Conservation (phyloP, 164 flowering plant genomes). For the Annona cherimola region DNA sequence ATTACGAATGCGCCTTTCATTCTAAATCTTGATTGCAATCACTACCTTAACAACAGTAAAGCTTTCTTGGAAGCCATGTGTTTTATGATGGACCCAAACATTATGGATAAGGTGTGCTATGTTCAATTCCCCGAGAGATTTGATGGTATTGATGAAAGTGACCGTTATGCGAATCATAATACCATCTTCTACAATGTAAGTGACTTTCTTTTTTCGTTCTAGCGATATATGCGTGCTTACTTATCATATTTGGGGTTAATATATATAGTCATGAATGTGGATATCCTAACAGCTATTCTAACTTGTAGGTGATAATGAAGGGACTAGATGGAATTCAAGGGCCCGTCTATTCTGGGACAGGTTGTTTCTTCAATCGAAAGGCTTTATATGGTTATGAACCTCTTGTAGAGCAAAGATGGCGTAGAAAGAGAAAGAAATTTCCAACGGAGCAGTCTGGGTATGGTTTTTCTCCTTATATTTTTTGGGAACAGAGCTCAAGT, state of each 20-base stretch:
- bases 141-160: slow-evolving; percentile 17
- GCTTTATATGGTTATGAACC: slow-evolving; percentile 38
- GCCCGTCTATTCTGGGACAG: slow-evolving; percentile 31
- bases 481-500: slow-evolving; percentile 16
- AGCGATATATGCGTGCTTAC: not conserved
- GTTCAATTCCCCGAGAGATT: slow-evolving; percentile 24
- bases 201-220: not conserved
- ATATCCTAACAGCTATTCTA: not conserved
- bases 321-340: slow-evolving; percentile 44
- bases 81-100: slow-evolving; percentile 19
- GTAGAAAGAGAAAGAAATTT: not conserved
- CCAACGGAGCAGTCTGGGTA: not conserved
- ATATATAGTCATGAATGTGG: not conserved
- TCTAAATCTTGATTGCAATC: slow-evolving; percentile 19
- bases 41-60: slow-evolving; percentile 20
- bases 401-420: slow-evolving; percentile 10
- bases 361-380: slow-evolving; percentile 37
- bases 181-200: slow-evolving; percentile 19
- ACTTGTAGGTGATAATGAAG: slow-evolving; percentile 30
- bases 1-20: slow-evolving; percentile 18
- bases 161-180: slow-evolving; percentile 15
- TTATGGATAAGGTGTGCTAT: slow-evolving; percentile 8
- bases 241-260: not conserved
- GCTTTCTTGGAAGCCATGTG: slow-evolving; percentile 24
- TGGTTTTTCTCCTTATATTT: slow-evolving; percentile 5